Evolutionary conservation across 2,329 filamentous ascomycete species (phyloP).

Genomic region (Colletotrichum scovillei): DNA sequence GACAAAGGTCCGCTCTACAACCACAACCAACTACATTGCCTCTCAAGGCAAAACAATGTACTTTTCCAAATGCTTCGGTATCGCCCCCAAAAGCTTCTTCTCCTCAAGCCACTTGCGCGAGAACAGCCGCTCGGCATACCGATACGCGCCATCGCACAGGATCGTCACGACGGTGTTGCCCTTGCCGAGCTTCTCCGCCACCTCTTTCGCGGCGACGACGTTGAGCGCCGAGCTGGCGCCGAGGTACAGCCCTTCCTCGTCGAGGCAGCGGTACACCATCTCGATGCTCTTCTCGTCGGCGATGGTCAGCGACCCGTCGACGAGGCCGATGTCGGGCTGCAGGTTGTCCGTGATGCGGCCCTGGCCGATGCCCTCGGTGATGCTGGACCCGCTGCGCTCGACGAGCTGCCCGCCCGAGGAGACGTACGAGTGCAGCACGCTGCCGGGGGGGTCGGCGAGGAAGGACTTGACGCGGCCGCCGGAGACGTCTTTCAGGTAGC

Average conservation of each 20-base stretch:
- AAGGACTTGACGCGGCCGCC: constrained; percentile 85
- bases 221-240: constrained; percentile 95
- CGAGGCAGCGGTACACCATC: constrained; percentile 96
- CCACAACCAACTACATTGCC: too few species aligned
- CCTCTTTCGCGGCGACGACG: constrained; percentile 93
- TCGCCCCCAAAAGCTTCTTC: constrained; percentile 84
- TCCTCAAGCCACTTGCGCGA: constrained; percentile 88
- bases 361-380: constrained; percentile 98
- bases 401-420: constrained; percentile 82
- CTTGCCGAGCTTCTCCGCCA: constrained; percentile 88
- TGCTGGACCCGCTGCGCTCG: constrained; percentile 87
- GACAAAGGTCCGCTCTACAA: not conserved
- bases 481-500: constrained; percentile 87
- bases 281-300: constrained; percentile 94
- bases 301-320: constrained; percentile 88
- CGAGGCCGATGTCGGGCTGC: constrained; percentile 81
- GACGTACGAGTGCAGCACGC: constrained; percentile 93
- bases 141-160: constrained; percentile 95
- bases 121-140: constrained; percentile 95
- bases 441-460: constrained; percentile 93
- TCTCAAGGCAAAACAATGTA: constrained; percentile 93
- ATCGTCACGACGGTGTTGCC: constrained; percentile 94
- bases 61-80: constrained; percentile 88
- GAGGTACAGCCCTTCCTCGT: constrained; percentile 95
- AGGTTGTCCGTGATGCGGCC: constrained; percentile 97